Conservation (phyloP, 2,329 filamentous ascomycete genomes). For the Paraphaeosphaeria minitans region DNA sequence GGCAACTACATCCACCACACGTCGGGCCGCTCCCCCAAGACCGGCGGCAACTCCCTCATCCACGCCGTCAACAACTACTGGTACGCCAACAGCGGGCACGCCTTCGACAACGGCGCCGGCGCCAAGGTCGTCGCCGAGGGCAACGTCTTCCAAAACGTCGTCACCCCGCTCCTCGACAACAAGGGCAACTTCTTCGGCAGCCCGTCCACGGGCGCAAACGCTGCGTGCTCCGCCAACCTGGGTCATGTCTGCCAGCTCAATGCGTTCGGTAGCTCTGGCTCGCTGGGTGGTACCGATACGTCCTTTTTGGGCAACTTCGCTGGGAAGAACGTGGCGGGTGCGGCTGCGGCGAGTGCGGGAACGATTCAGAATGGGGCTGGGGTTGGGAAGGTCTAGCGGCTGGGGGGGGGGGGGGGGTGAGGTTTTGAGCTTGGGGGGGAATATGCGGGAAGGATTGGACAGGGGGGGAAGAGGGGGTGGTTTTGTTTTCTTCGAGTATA, state of each 20-base stretch:
- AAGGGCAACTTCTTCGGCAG: constrained; percentile 50
- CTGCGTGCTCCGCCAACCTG: constrained; percentile 52
- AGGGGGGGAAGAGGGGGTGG: no score
- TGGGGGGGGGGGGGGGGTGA: no score
- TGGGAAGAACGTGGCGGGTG: constrained; percentile 59
- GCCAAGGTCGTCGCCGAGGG: constrained; percentile 59
- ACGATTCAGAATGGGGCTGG: constrained; percentile 50
- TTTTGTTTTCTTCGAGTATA: no score
- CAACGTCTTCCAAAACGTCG: constrained; percentile 63
- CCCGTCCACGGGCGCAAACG: constrained; percentile 42
- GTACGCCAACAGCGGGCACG: constrained; percentile 60
- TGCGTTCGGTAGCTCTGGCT: constrained; percentile 36
- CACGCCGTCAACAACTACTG: constrained; percentile 69
- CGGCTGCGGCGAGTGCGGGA: constrained; percentile 45
- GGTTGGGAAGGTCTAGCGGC: constrained; percentile 50
- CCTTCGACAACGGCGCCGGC: constrained; percentile 57
- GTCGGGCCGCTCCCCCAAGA: constrained; percentile 49
- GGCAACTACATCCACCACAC: constrained; percentile 33
- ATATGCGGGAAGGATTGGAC: no score
- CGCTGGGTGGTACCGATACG: constrained; percentile 47
- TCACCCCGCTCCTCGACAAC: constrained; percentile 49
- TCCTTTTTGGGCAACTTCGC: constrained; percentile 58
- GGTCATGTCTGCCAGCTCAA: constrained; percentile 60
- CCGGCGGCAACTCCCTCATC: constrained; percentile 60
- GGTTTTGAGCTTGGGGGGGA: no score